Evolutionary conservation across 495 filamentous ascomycete species (phyloP), one percentile per base, ranked within the genome.

Genomic region (Daldinia grandis): DNA sequence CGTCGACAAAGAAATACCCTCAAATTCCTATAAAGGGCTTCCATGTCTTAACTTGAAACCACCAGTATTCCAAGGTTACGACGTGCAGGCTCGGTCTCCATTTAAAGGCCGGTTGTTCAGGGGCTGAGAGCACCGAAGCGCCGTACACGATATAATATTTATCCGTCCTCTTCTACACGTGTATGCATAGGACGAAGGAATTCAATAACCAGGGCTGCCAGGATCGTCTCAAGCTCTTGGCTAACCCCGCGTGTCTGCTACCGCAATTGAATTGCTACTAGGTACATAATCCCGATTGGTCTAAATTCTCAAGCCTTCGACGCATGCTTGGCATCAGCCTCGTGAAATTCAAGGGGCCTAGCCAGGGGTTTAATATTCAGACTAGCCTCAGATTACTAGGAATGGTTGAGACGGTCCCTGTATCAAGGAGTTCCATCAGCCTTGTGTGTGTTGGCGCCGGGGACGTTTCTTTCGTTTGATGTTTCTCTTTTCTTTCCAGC

Each of bases 361-460:
- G 62, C 58, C 58, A 69, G 61, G 69, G 64, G 56, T 62, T 61
- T 21, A 50, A 37, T 62, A 17, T 56, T 47, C 17, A 59, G 62
- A 61, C 58, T 33, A 66, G 66, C 65, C 59, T 59, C 50, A 42
- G 33, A 51, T 40, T 49, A 28, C 53, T 17, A 44, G 54, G 8
- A 63, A 53, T 56, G 60, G 63, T 68, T 78, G 75, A 76, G 75
- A 78, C 76, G 69, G 69, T 57, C 71, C 68, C 73, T 78, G 76
- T 78, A 67, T 78, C 75, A 78, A 71, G 72, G 67, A 72, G 66
- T 38, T 68, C 53, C 64, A 24, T 74, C 75, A 68, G 64, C 72
- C 75, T 77, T 71, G 66, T 63, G 66, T 63, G 54, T 66, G 15
- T 19, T 66, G 54, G 60, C 42, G 54, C 54, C 35, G 42, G 33